These are phyloP conservation scores for Sporothrix curviconia DNA, from an alignment of 2,329 filamentous ascomycete species.

Conservation along the genomic window DNA sequence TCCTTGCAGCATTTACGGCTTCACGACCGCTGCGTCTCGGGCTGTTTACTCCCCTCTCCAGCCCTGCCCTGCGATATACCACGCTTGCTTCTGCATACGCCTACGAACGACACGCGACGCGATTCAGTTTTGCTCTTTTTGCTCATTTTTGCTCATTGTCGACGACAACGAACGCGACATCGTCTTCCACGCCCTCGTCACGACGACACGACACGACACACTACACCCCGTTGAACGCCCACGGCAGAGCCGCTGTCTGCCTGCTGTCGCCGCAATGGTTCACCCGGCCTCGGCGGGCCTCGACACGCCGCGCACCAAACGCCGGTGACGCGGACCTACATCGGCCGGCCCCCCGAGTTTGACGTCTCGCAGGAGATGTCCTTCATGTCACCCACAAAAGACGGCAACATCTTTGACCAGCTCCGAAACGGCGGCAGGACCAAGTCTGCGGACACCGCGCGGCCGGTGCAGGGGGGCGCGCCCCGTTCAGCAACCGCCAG, in stretches of 20 bases:
- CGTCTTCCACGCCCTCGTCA: not conserved
- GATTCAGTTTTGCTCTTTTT: too few species aligned
- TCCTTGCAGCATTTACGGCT: slow-evolving; percentile 7
- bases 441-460: slow-evolving; percentile 67
- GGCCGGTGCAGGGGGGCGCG: slow-evolving; percentile 43
- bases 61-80: not conserved
- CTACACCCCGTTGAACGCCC: not conserved
- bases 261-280: slow-evolving; percentile 46
- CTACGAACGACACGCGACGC: not conserved
- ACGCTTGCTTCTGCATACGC: not conserved
- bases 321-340: slow-evolving; percentile 76
- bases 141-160: not conserved
- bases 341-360: slow-evolving; percentile 63
- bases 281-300: slow-evolving; percentile 60
- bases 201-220: not conserved
- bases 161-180: not conserved
- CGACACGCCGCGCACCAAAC: slow-evolving; percentile 82
- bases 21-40: not conserved
- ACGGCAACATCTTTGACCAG: slow-evolving; percentile 68
- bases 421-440: slow-evolving; percentile 59
- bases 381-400: slow-evolving; percentile 73
- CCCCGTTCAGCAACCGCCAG: slow-evolving; percentile 62
- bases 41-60: not conserved
- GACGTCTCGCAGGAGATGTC: slow-evolving; percentile 84
- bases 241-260: not conserved